A percentile compares a stretch with the other conserved stretches of the same genome.
Evolutionary conservation across 306 rosid genomes (phyloP).

Genomic region (Cucurbita argyrosperma): DNA sequence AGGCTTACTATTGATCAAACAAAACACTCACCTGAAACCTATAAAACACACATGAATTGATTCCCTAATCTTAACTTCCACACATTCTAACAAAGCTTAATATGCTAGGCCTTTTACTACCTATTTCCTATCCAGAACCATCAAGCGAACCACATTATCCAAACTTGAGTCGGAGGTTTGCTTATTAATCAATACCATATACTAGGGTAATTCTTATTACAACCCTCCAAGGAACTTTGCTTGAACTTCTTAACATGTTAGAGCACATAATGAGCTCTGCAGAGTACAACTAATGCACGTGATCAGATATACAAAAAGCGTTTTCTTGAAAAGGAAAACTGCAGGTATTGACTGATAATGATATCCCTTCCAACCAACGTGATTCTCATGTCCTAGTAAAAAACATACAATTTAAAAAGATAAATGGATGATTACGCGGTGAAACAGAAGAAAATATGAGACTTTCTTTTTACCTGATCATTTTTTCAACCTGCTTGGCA

Average conservation of each 20-base stretch:
- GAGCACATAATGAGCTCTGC: neutral
- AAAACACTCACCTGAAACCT: neutral
- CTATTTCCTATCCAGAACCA: neutral
- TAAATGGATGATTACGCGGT: neutral
- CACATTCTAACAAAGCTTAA: neutral
- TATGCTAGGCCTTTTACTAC: neutral
- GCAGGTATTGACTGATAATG: neutral
- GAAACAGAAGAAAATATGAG: slow-evolving; percentile 9
- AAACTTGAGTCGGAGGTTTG: neutral
- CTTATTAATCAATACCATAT: neutral
- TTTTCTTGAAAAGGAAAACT: neutral
- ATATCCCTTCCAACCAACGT: neutral
- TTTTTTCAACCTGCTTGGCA: slow-evolving; percentile 98
- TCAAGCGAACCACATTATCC: neutral
- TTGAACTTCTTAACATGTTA: neutral
- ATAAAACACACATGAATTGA: neutral
- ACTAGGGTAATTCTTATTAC: neutral
- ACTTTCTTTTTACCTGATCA: slow-evolving; percentile 58
- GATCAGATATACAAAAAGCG: neutral
- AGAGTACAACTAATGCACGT: neutral
- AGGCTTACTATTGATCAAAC: neutral
- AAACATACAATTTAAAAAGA: neutral
- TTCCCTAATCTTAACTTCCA: neutral
- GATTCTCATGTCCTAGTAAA: neutral
- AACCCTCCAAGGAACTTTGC: neutral